A percentile compares a stretch with the other conserved stretches of the same genome.
phyloP scores from a whole-genome alignment of 2,329 filamentous ascomycete genomes.

The Ilyonectria sp. region DNA sequence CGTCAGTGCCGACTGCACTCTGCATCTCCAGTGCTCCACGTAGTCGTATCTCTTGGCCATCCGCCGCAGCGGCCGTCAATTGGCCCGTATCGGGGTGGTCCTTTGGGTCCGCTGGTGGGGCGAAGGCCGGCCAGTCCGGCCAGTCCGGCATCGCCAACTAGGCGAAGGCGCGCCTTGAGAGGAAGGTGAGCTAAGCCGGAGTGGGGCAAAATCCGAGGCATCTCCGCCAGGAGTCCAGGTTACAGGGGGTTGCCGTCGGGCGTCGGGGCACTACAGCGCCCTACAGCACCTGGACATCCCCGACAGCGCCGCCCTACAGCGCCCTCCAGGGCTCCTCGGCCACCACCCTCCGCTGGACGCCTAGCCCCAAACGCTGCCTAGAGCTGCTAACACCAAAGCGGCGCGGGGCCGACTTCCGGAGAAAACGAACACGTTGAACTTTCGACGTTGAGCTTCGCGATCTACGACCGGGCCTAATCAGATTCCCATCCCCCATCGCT shows the following conservation, averaged over 20 bases:
- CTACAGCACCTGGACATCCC: background rate
- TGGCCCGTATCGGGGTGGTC: background rate
- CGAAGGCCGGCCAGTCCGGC: conserved; percentile 25
- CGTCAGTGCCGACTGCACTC: background rate
- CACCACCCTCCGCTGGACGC: conserved; percentile 6
- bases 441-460: conserved; percentile 36
- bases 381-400: conserved; percentile 22
- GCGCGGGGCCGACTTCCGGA: conserved; percentile 39
- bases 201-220: conserved; percentile 21
- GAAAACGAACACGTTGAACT: conserved; percentile 52
- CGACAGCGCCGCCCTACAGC: conserved; percentile 2
- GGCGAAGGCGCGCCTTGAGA: conserved; percentile 19
- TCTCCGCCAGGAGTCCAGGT: conserved; percentile 5
- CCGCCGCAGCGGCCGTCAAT: background rate
- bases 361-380: conserved; percentile 26
- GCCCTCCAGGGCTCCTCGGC: conserved; percentile 4
- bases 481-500: conserved; percentile 32
- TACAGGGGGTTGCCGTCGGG: conserved; percentile 4
- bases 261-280: background rate
- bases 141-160: conserved; percentile 21
- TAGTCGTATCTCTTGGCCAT: conserved; percentile 8
- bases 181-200: conserved; percentile 16
- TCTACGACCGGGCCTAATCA: conserved; percentile 23
- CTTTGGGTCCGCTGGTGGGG: conserved; percentile 11
- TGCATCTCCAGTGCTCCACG: background rate